A percentile compares a stretch with the other conserved stretches of the same genome.
phyloP scores from a whole-genome alignment of 805 yeast genomes.

The Candida koratica region DNA sequence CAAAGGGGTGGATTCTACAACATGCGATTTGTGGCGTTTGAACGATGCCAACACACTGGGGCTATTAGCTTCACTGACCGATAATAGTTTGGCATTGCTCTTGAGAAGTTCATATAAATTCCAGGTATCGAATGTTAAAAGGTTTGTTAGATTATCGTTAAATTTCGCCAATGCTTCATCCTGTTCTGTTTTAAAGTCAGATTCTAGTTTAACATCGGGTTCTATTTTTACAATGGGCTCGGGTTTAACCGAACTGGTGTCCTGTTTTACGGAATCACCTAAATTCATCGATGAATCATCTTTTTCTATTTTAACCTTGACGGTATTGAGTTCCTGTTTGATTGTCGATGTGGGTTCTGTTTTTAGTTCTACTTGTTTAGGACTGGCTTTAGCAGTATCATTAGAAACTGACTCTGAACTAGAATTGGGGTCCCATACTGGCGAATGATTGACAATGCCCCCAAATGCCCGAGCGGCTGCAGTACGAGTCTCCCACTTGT shows the following conservation, averaged over 20 bases:
- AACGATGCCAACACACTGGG: conserved; percentile 44
- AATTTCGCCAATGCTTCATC: conserved; percentile 41
- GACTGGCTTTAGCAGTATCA: background rate
- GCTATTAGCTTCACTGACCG: conserved; percentile 32
- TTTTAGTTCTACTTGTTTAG: conserved; percentile 15
- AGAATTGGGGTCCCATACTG: conserved; percentile 78
- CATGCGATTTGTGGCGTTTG: conserved; percentile 43
- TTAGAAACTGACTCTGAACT: background rate
- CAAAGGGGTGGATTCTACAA: conserved; percentile 13
- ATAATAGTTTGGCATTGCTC: conserved; percentile 54
- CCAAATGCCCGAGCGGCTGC: conserved; percentile 95
- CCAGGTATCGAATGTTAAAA: conserved; percentile 51
- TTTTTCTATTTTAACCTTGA: too few relatives aligned
- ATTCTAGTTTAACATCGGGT: conserved; percentile 16
- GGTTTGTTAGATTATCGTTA: conserved; percentile 37
- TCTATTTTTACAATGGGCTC: conserved; percentile 3
- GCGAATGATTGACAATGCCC: conserved; percentile 77
- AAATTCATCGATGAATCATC: too few relatives aligned
- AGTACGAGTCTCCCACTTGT: conserved; percentile 93
- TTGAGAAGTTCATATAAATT: conserved; percentile 45
- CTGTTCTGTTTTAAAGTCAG: conserved; percentile 35
- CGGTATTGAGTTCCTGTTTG: background rate
- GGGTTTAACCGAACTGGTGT: too few relatives aligned
- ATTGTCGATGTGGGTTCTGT: conserved; percentile 17
- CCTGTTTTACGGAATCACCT: too few relatives aligned